Conservation (phyloP, 1,284 basidiomycete genomes). For the Wallemia mellicola region DNA sequence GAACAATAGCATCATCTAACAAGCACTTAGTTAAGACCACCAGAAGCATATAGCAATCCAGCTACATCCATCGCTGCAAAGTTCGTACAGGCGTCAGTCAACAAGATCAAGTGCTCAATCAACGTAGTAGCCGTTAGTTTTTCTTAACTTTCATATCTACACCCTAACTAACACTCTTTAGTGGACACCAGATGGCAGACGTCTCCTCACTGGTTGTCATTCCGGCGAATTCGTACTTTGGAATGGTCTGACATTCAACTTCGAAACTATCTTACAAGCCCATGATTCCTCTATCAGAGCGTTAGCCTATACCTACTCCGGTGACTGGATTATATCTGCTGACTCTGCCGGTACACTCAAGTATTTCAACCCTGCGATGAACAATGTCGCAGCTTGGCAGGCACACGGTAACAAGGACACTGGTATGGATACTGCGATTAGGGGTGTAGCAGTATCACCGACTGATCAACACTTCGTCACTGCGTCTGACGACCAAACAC, state of each 20-base stretch:
- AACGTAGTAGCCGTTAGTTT: slow-evolving; percentile 59
- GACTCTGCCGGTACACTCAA: slow-evolving; percentile 88
- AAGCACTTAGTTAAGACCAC: slow-evolving; percentile 43
- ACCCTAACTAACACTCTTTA: slow-evolving; percentile 13
- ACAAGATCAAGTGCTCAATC: slow-evolving; percentile 90
- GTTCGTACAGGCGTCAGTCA: slow-evolving; percentile 90
- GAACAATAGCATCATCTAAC: background rate
- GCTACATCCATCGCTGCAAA: slow-evolving; percentile 79
- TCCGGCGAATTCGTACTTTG: slow-evolving; percentile 95
- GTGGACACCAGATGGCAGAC: slow-evolving; percentile 89
- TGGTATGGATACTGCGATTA: slow-evolving; percentile 23
- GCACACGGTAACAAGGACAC: slow-evolving; percentile 41
- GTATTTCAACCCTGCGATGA: slow-evolving; percentile 97
- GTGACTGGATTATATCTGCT: slow-evolving; percentile 63
- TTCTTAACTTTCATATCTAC: background rate
- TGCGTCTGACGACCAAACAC: slow-evolving; percentile 73
- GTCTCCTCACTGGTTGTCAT: slow-evolving; percentile 76
- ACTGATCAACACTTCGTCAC: slow-evolving; percentile 76
- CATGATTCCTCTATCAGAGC: slow-evolving; percentile 82
- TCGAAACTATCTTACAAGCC: slow-evolving; percentile 77
- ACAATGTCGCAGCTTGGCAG: slow-evolving; percentile 77
- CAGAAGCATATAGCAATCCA: slow-evolving; percentile 65
- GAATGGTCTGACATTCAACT: slow-evolving; percentile 98
- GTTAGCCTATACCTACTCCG: slow-evolving; percentile 67
- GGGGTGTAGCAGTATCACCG: slow-evolving; percentile 68